Evolutionary conservation across 2,329 filamentous ascomycete genomes (phyloP).

Genomic region (Thyridium curvatum): DNA sequence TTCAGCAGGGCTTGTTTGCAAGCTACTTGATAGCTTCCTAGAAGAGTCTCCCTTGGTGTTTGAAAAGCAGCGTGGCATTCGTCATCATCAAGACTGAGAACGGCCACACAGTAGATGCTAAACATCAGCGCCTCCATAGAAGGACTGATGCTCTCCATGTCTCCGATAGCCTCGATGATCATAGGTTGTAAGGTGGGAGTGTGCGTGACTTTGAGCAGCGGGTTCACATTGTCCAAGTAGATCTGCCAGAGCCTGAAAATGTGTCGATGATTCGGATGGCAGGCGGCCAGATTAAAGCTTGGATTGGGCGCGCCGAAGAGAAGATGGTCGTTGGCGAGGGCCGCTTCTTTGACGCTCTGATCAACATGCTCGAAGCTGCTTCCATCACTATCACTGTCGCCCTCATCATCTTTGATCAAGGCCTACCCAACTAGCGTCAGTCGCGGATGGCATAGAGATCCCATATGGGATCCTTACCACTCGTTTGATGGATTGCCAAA

Average conservation of each 20-base stretch:
- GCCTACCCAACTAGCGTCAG: conserved; percentile 1
- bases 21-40: conserved; percentile 37
- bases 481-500: conserved; percentile 39
- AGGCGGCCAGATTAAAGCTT: conserved; percentile 33
- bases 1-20: conserved; percentile 48
- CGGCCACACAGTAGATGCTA: conserved; percentile 37
- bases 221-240: conserved; percentile 53
- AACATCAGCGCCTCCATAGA: conserved; percentile 51
- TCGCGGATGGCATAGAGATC: neutral
- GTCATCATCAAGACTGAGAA: conserved; percentile 32
- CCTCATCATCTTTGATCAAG: conserved; percentile 13
- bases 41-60: conserved; percentile 30
- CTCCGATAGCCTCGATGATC: conserved; percentile 41
- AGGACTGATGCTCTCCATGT: conserved; percentile 29
- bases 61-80: conserved; percentile 36
- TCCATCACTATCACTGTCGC: conserved; percentile 20
- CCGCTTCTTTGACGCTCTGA: conserved; percentile 3
- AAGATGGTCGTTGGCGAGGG: conserved; percentile 36
- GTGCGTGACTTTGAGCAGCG: conserved; percentile 53
- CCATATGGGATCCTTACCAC: conserved; percentile 20
- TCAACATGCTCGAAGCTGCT: conserved; percentile 21
- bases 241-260: conserved; percentile 50
- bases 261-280: conserved; percentile 42
- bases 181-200: conserved; percentile 44
- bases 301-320: conserved; percentile 41